Conservation (phyloP, 1,139 yeast genomes). For the Candida sp. region DNA sequence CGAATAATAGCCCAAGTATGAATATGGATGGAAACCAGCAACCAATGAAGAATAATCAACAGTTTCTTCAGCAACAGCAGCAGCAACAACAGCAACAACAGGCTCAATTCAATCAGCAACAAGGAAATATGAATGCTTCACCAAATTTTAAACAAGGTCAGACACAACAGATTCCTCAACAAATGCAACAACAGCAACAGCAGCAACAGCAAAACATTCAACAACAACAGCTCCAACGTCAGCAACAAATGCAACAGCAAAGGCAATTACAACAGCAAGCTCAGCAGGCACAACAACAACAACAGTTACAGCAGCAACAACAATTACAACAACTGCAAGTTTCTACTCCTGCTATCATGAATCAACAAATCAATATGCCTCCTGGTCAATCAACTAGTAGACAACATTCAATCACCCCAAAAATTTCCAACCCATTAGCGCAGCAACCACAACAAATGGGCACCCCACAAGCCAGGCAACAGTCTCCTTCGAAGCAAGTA, state of each 20-base stretch:
- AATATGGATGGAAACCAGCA: background rate
- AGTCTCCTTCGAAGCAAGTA: conserved; percentile 7
- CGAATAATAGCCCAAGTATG: conserved; percentile 7
- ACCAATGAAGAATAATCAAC: background rate
- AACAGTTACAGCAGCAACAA: conserved; percentile 4
- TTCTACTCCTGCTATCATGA: background rate
- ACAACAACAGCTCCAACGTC: conserved; percentile 1
- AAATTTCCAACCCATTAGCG: background rate
- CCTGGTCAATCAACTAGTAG: conserved; percentile 5
- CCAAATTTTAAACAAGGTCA: background rate
- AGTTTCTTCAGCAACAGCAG: conserved; percentile 5
- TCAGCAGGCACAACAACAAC: conserved; percentile 6
- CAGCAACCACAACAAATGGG: background rate
- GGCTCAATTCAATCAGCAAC: conserved; percentile 3
- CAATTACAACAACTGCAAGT: conserved; percentile 4
- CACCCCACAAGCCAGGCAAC: conserved; percentile 3
- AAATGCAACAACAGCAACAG: conserved; percentile 4
- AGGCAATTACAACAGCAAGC: conserved; percentile 3
- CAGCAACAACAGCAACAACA: background rate
- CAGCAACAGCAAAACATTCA: conserved; percentile 4
- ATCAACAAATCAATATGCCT: background rate
- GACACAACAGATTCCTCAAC: background rate
- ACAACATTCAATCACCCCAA: conserved; percentile 7
- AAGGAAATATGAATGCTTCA: background rate
- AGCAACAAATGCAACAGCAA: conserved; percentile 2